Percentiles rank a stretch among this genome's conserved stretches.
phyloP scores from a whole-genome alignment of 305 asterid genomes.

The Euphrasia arctica region DNA sequence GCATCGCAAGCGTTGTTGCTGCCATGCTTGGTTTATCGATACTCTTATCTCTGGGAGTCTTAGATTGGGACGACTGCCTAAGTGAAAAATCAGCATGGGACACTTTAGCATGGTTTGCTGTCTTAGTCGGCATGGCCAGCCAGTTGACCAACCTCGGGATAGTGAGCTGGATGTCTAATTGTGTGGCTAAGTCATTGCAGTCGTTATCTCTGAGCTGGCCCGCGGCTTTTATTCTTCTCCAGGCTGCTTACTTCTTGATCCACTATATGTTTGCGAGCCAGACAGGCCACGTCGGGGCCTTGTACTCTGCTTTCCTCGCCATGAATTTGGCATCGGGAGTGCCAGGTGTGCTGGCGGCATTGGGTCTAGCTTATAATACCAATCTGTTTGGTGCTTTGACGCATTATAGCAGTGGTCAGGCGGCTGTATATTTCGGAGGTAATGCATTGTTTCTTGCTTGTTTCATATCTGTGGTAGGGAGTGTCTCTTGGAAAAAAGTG shows the following conservation, averaged over 20 bases:
- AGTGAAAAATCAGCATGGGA: constrained; percentile 98
- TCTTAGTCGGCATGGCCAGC: constrained; percentile 92
- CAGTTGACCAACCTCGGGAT: constrained; percentile 84
- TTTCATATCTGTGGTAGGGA: too few species aligned
- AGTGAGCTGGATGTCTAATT: constrained; percentile 79
- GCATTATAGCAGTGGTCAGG: constrained; percentile 97
- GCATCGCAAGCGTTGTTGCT: constrained; percentile 87
- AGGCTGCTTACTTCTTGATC: constrained; percentile 77
- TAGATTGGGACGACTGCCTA: constrained; percentile 93
- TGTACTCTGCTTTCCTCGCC: constrained; percentile 93
- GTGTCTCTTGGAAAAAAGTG: neutral
- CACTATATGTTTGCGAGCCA: constrained; percentile 97
- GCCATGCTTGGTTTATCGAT: constrained; percentile 97
- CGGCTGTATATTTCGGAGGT: constrained; percentile 97
- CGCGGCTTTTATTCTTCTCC: constrained; percentile 83
- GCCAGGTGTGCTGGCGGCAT: constrained; percentile 77
- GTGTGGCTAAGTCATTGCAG: constrained; percentile 64
- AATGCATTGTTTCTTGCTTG: constrained; percentile 17
- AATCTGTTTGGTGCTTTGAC: constrained; percentile 90
- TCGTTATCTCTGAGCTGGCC: constrained; percentile 91
- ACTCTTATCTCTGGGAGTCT: constrained; percentile 69
- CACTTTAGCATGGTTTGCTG: constrained; percentile 95
- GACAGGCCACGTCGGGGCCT: constrained; percentile 93
- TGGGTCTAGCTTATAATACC: constrained; percentile 82
- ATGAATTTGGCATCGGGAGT: constrained; percentile 96